These are phyloP conservation scores for Sphaerulina populicola DNA, from an alignment of 2,329 filamentous ascomycete genomes.

Conservation along the genomic window DNA sequence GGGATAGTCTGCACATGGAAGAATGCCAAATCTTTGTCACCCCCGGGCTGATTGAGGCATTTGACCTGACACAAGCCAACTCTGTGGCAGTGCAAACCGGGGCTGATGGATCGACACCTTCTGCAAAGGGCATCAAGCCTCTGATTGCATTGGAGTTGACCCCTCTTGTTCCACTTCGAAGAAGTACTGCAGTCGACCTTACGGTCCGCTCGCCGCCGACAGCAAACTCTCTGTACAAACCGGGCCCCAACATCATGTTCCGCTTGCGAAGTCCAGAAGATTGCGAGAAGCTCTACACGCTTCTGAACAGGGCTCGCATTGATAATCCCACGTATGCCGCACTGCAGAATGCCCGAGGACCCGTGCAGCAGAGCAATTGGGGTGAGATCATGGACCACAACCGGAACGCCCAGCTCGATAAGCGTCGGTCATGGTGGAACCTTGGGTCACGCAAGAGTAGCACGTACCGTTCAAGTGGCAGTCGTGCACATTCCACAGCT, in stretches of 20 bases:
- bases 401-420: constrained; percentile 8
- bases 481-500: constrained; percentile 48
- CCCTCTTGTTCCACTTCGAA: constrained; percentile 78
- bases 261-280: constrained; percentile 68
- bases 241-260: constrained; percentile 78
- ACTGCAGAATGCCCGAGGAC: constrained; percentile 63
- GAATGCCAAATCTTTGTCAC: constrained; percentile 57
- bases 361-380: constrained; percentile 41
- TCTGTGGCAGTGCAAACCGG: constrained; percentile 35
- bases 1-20: constrained; percentile 53
- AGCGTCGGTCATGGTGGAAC: constrained; percentile 42
- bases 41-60: constrained; percentile 58
- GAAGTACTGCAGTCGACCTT: constrained; percentile 86
- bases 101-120: constrained; percentile 36
- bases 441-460: constrained; percentile 48
- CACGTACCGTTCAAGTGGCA: constrained; percentile 50
- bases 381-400: constrained; percentile 43
- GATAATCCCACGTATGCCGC: constrained; percentile 86
- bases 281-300: constrained; percentile 70
- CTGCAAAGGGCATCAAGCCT: constrained; percentile 39
- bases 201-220: constrained; percentile 84
- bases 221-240: constrained; percentile 58
- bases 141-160: constrained; percentile 74
- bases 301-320: constrained; percentile 81
- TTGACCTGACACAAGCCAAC: constrained; percentile 46